Percentiles rank a stretch among this genome's conserved stretches.
phyloP scores from a whole-genome alignment of 495 filamentous ascomycete species.

The Hyaloscypha finlandica region DNA sequence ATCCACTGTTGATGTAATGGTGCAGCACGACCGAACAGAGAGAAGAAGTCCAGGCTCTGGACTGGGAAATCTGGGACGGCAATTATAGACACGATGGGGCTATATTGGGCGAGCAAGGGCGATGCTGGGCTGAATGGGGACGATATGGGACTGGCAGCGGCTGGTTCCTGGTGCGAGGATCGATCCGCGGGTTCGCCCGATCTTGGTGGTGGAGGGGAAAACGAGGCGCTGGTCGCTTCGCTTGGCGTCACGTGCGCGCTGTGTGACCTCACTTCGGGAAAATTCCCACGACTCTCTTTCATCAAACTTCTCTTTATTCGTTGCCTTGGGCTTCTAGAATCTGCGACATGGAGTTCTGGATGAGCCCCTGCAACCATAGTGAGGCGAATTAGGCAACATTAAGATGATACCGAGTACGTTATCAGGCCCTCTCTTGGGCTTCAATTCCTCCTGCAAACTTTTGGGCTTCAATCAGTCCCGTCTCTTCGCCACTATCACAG shows the following conservation, averaged over 20 bases:
- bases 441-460: too few species aligned
- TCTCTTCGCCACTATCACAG: too few species aligned
- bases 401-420: too few species aligned
- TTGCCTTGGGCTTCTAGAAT: too few species aligned
- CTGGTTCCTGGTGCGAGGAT: background rate
- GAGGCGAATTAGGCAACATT: too few species aligned
- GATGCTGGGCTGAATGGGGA: background rate
- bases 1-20: slow-evolving; percentile 22
- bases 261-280: background rate
- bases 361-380: too few species aligned
- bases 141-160: background rate
- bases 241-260: background rate
- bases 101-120: background rate
- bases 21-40: slow-evolving; percentile 7
- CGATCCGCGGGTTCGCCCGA: slow-evolving; percentile 1
- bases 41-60: background rate
- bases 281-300: background rate
- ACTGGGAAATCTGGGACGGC: slow-evolving; percentile 27
- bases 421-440: too few species aligned
- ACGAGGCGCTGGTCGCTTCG: background rate
- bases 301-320: background rate
- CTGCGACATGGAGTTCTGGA: too few species aligned
- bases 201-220: background rate
- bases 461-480: too few species aligned
- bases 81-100: slow-evolving; percentile 8